Conservation (phyloP, 768 basidiomycete genomes). For the Lactarius pseudohatsudake region DNA sequence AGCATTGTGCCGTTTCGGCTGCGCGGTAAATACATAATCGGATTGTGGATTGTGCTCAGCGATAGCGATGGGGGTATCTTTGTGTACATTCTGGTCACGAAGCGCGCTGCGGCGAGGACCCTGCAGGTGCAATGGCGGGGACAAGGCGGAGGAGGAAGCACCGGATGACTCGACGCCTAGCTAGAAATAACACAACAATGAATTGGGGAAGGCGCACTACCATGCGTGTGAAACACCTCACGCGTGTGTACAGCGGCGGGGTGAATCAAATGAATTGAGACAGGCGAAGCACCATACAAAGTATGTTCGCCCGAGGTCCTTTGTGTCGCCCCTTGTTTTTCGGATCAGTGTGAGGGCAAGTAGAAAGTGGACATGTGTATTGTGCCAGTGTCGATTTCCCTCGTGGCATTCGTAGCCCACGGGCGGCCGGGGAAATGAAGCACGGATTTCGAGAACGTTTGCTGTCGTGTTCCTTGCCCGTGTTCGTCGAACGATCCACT, state of each 20-base stretch:
- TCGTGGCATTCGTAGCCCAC: not conserved
- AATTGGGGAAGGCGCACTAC: not conserved
- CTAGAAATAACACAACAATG: not conserved
- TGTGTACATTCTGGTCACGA: not conserved
- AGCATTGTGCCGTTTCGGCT: not conserved
- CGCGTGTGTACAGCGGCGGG: not conserved
- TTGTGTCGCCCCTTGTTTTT: not conserved
- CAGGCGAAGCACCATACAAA: not conserved
- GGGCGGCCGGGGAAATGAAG: not conserved
- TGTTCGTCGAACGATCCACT: constrained; percentile 1
- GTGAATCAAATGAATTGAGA: not conserved
- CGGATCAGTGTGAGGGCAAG: not conserved
- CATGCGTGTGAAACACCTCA: not conserved
- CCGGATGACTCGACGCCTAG: not conserved
- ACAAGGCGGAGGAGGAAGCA: not conserved
- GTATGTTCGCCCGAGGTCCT: not conserved
- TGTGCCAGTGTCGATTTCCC: not conserved
- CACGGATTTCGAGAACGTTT: not conserved
- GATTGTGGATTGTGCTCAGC: not conserved
- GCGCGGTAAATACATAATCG: not conserved
- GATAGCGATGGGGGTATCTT: not conserved
- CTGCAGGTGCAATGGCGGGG: not conserved
- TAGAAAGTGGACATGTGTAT: not conserved
- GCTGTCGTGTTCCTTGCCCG: not conserved
- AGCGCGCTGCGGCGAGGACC: not conserved